These are phyloP conservation scores for Orbilia oligospora DNA, from an alignment of 2,329 filamentous ascomycete species.

Conservation along the genomic window DNA sequence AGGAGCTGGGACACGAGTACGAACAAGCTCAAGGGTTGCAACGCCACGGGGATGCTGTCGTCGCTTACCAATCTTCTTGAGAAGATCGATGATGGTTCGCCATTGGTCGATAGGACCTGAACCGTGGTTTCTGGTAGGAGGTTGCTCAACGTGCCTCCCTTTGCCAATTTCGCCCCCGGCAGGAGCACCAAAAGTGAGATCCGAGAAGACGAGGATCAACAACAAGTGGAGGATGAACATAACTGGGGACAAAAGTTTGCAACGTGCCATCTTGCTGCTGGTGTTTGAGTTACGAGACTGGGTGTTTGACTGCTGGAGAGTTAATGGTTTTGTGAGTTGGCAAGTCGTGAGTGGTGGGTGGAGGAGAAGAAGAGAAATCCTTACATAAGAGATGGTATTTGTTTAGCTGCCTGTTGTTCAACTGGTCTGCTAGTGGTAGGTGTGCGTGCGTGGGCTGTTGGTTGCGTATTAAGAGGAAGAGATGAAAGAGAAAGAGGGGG, in stretches of 20 bases:
- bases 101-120: not conserved
- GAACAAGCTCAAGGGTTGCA: not conserved
- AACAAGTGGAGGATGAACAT: slow-evolving; percentile 12
- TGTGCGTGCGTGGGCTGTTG: not conserved
- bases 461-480: not conserved
- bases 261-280: slow-evolving; percentile 27
- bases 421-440: not conserved
- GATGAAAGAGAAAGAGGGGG: not conserved
- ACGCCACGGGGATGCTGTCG: not conserved
- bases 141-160: not conserved
- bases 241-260: slow-evolving; percentile 5
- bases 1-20: not conserved
- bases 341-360: not conserved
- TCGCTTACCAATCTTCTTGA: not conserved
- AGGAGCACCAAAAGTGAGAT: not conserved
- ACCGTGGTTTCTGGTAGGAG: not conserved
- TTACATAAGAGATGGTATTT: not conserved
- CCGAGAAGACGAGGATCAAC: not conserved
- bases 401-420: too few relatives aligned
- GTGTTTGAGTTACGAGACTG: too few relatives aligned
- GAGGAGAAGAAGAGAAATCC: not conserved
- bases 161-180: not conserved
- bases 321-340: not conserved
- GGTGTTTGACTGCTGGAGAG: not conserved
- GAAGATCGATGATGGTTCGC: not conserved